These are phyloP conservation scores for Phytophthora lateralis DNA, from an alignment of 352 stramenopile genomes.

Conservation along the genomic window DNA sequence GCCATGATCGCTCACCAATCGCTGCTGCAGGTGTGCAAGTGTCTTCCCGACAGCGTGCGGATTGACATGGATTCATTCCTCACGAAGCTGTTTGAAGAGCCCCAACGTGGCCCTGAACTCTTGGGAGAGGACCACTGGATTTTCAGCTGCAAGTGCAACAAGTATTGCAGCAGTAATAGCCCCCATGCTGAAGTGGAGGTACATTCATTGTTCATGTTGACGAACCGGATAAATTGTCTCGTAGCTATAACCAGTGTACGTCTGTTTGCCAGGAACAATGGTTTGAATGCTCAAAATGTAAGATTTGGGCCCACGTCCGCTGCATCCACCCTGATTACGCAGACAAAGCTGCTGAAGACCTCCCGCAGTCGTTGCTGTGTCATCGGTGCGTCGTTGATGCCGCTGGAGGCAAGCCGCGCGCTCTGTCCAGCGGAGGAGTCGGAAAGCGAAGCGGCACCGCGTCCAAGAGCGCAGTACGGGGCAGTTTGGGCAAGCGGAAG, in stretches of 20 bases:
- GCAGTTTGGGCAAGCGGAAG: slow-evolving; percentile 37
- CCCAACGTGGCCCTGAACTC: slow-evolving; percentile 31
- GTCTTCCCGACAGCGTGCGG: slow-evolving; percentile 76
- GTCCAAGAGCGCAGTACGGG: slow-evolving; percentile 18
- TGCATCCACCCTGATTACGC: slow-evolving; percentile 64
- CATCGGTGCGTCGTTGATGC: slow-evolving; percentile 49
- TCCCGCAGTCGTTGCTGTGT: slow-evolving; percentile 60
- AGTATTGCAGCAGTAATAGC: slow-evolving; percentile 72
- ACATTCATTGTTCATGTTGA: neutral
- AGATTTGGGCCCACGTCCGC: slow-evolving; percentile 76
- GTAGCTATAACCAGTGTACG: slow-evolving; percentile 2
- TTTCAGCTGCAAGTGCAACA: slow-evolving; percentile 72
- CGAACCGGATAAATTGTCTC: slow-evolving; percentile 1
- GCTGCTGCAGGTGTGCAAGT: slow-evolving; percentile 76
- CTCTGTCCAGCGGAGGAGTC: slow-evolving; percentile 31
- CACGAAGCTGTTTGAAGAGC: slow-evolving; percentile 62
- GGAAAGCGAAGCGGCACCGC: slow-evolving; percentile 38
- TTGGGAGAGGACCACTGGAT: slow-evolving; percentile 72
- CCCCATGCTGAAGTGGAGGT: slow-evolving; percentile 59
- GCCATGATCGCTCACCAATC: neutral
- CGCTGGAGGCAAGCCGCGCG: slow-evolving; percentile 5
- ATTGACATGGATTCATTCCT: slow-evolving; percentile 90
- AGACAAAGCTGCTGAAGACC: slow-evolving; percentile 37
- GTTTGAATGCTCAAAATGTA: slow-evolving; percentile 84
- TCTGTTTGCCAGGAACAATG: slow-evolving; percentile 59